These are phyloP conservation scores for Dillenia turbinata DNA, from an alignment of 164 flowering plant genomes.

Conservation along the genomic window DNA sequence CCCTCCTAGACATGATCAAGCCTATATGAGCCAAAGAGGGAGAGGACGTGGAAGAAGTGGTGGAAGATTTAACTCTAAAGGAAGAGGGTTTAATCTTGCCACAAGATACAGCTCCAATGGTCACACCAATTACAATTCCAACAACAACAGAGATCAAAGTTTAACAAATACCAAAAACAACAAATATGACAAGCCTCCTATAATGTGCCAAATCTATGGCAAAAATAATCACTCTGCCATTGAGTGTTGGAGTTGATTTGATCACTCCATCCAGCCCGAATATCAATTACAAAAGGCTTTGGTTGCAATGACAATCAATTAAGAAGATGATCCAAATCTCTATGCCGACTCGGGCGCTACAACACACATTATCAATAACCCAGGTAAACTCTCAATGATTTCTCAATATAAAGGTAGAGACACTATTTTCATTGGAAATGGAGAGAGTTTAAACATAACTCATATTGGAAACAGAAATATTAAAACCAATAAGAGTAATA, in stretches of 20 bases:
- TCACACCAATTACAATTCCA: too few relatives aligned
- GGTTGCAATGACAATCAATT: not conserved
- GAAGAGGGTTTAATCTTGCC: not conserved
- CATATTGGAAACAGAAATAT: not conserved
- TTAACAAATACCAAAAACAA: not conserved
- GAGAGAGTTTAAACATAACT: not conserved
- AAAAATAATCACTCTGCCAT: constrained; percentile 2
- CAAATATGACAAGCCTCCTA: too few relatives aligned
- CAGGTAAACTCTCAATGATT: not conserved
- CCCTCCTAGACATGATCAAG: too few relatives aligned
- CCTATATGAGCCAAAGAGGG: too few relatives aligned
- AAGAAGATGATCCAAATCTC: not conserved
- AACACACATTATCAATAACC: not conserved
- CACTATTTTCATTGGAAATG: not conserved
- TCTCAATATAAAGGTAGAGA: not conserved
- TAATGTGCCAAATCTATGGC: not conserved
- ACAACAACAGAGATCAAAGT: not conserved
- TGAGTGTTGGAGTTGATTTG: constrained; percentile 1
- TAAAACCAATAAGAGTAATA: too few relatives aligned
- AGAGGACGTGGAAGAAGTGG: not conserved
- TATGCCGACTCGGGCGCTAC: not conserved
- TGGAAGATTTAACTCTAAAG: not conserved
- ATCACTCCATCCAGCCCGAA: not conserved
- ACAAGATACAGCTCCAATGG: too few relatives aligned
- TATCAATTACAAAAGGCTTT: not conserved